A percentile compares a stretch with the other conserved stretches of the same genome.
These are phyloP conservation scores for Coniochaeta sp. DNA, from an alignment of 2,329 filamentous ascomycete genomes.

Conservation along the genomic window DNA sequence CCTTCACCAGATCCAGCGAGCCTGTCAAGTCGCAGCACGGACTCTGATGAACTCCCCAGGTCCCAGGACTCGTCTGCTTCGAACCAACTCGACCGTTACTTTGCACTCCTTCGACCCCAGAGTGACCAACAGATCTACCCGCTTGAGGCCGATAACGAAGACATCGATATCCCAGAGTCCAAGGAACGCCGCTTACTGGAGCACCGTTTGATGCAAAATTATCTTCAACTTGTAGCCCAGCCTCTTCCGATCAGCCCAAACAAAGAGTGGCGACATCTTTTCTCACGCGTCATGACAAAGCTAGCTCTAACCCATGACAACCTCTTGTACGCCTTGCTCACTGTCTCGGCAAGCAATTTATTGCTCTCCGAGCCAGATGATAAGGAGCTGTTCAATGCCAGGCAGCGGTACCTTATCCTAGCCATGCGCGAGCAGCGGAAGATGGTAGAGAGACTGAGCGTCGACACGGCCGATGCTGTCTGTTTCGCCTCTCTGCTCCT, in stretches of 20 bases:
- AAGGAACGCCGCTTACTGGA: conserved; percentile 16
- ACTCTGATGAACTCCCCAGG: neutral
- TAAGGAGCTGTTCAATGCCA: conserved; percentile 13
- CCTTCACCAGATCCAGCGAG: neutral
- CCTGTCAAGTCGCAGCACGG: neutral
- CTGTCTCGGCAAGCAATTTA: conserved; percentile 15
- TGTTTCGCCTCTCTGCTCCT: conserved; percentile 16
- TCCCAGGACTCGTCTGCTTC: neutral
- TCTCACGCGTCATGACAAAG: conserved; percentile 10
- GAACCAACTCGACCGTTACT: neutral
- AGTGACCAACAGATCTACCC: neutral
- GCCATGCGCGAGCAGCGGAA: conserved; percentile 17
- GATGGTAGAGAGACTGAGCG: conserved; percentile 12
- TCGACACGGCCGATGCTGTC: conserved; percentile 16
- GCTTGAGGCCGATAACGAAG: neutral
- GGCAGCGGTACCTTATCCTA: conserved; percentile 18
- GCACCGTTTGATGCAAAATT: conserved; percentile 19
- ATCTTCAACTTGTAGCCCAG: conserved; percentile 7
- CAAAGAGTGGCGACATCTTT: conserved; percentile 13
- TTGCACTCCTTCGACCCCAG: neutral
- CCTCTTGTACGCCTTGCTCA: conserved; percentile 13
- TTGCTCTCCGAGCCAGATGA: conserved; percentile 10
- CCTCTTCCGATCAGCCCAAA: conserved; percentile 10
- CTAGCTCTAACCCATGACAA: conserved; percentile 16
- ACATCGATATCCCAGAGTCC: conserved; percentile 13